A percentile compares a stretch with the other conserved stretches of the same genome.
These are phyloP conservation scores for Colletotrichum spinosum DNA, from an alignment of 2,329 filamentous ascomycete genomes.

Conservation along the genomic window DNA sequence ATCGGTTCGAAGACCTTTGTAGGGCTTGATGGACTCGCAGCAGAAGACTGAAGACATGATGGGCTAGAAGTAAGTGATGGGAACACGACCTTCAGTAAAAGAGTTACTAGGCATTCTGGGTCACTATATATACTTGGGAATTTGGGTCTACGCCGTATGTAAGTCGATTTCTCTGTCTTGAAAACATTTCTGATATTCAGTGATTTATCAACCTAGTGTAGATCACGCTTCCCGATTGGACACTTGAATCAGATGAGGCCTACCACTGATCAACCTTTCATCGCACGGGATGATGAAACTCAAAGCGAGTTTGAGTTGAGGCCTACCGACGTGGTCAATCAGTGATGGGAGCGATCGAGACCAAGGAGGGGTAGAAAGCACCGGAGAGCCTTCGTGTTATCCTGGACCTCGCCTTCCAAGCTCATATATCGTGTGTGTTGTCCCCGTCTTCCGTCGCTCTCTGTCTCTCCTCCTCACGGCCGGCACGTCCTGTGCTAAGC, in stretches of 20 bases:
- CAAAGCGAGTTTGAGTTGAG: constrained; percentile 23
- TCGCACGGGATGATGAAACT: not conserved
- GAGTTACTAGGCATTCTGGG: too few species aligned
- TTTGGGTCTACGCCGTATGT: too few species aligned
- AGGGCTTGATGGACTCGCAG: constrained; percentile 40
- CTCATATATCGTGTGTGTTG: not conserved
- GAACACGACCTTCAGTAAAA: too few species aligned
- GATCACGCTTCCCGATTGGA: not conserved
- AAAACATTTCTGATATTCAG: too few species aligned
- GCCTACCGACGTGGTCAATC: constrained; percentile 8
- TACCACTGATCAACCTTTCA: constrained; percentile 1
- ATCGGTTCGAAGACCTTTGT: constrained; percentile 40
- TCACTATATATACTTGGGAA: too few species aligned
- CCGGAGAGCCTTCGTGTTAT: not conserved
- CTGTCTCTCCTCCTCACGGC: constrained; percentile 27
- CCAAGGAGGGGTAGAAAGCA: too few species aligned
- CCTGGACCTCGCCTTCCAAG: too few species aligned
- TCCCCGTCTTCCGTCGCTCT: not conserved
- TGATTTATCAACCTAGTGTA: too few species aligned
- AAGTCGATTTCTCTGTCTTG: too few species aligned
- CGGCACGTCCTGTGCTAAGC: constrained; percentile 38
- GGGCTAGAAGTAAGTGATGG: constrained; percentile 24
- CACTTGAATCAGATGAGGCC: constrained; percentile 8
- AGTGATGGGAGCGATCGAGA: not conserved
- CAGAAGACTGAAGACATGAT: constrained; percentile 42